A percentile compares a stretch with the other conserved stretches of the same genome.
Evolutionary conservation across 306 rosid species (phyloP).

Genomic region (Sesbania bispinosa): DNA sequence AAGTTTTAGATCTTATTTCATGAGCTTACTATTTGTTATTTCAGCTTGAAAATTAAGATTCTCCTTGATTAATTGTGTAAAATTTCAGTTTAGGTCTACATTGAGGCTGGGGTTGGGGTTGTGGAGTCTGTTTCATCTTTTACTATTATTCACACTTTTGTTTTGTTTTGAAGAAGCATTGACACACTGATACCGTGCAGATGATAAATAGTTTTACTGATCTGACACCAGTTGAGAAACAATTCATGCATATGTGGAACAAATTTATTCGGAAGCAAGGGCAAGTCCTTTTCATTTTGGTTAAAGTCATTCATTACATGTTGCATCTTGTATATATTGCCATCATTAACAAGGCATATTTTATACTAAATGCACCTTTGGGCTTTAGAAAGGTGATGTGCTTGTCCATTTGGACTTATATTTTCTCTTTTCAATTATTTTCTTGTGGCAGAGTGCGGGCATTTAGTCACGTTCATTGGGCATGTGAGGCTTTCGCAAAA

Average conservation of each 20-base stretch:
- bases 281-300: slow-evolving; percentile 34
- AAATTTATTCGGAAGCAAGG: slow-evolving; percentile 68
- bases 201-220: slow-evolving; percentile 64
- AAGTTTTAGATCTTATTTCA: not conserved
- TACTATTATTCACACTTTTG: not conserved
- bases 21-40: not conserved
- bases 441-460: slow-evolving; percentile 62
- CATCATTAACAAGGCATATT: not conserved
- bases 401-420: slow-evolving; percentile 11
- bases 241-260: slow-evolving; percentile 76
- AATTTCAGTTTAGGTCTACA: not conserved
- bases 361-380: not conserved
- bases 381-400: slow-evolving; percentile 6
- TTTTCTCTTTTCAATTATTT: slow-evolving; percentile 24
- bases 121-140: not conserved
- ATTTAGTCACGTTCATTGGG: slow-evolving; percentile 83
- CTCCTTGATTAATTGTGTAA: not conserved
- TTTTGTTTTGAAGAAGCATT: slow-evolving; percentile 16
- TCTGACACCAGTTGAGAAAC: slow-evolving; percentile 54
- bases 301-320: slow-evolving; percentile 3
- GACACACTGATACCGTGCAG: slow-evolving; percentile 44
- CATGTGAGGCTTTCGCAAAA: slow-evolving; percentile 72
- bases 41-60: not conserved
- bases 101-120: not conserved
- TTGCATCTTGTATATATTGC: not conserved